Evolutionary conservation across 1,139 yeast species (phyloP).

Genomic region (Protomyces inundatus): DNA sequence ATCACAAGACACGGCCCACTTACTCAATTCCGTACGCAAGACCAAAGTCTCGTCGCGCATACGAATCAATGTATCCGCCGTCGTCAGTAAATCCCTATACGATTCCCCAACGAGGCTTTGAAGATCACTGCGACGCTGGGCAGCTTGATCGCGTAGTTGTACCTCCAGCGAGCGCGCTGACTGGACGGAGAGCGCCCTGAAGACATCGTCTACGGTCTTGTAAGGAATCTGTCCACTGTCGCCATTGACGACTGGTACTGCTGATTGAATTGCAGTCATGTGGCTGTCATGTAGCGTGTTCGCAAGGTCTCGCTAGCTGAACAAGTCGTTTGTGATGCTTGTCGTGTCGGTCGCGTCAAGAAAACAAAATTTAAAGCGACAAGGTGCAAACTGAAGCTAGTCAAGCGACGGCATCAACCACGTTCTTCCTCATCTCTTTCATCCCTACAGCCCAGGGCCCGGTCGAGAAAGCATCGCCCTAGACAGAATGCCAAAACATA

Average conservation of each 20-base stretch:
- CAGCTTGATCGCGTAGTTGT: slow-evolving; percentile 7
- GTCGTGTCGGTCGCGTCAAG: too few relatives aligned
- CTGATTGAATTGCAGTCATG: too few relatives aligned
- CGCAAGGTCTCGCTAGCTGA: too few relatives aligned
- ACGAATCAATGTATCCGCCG: slow-evolving; percentile 18
- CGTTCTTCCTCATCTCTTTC: too few relatives aligned
- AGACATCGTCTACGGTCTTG: slow-evolving; percentile 1
- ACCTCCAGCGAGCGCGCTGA: slow-evolving; percentile 11
- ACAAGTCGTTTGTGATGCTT: too few relatives aligned
- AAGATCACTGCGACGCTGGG: slow-evolving; percentile 6
- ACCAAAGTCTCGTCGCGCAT: slow-evolving; percentile 12
- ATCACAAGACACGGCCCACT: background rate
- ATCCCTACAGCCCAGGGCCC: too few relatives aligned
- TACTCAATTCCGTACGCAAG: slow-evolving; percentile 1
- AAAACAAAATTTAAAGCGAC: too few relatives aligned
- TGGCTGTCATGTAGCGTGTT: too few relatives aligned
- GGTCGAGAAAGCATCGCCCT: too few relatives aligned
- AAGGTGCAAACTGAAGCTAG: too few relatives aligned
- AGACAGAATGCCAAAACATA: background rate
- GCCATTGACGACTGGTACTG: too few relatives aligned
- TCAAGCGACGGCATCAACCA: too few relatives aligned
- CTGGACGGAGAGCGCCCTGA: background rate
- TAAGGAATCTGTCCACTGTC: background rate
- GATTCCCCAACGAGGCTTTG: slow-evolving; percentile 21
- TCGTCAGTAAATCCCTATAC: slow-evolving; percentile 14